A percentile compares a stretch with the other conserved stretches of the same genome.
These are phyloP conservation scores for Penicillium silybi DNA, from an alignment of 495 filamentous ascomycete species.

Conservation along the genomic window DNA sequence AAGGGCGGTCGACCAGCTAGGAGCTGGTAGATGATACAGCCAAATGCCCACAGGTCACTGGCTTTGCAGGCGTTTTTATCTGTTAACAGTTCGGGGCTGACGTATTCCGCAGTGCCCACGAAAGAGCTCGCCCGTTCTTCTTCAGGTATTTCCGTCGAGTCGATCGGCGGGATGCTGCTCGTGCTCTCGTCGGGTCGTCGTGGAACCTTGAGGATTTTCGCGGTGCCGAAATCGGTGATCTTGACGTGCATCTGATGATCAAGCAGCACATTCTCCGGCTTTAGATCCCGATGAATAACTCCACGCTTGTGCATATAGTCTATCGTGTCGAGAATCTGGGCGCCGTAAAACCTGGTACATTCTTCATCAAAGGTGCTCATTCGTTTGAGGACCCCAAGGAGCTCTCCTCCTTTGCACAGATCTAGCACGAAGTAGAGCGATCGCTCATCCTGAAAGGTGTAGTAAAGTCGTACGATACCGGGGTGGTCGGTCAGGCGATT, in stretches of 20 bases:
- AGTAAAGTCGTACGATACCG: conserved; percentile 94
- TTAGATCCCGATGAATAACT: conserved; percentile 95
- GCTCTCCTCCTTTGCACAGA: conserved; percentile 86
- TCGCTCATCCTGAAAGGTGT: conserved; percentile 96
- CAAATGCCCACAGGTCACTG: conserved; percentile 97
- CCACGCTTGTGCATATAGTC: conserved; percentile 97
- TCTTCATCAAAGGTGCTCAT: conserved; percentile 94
- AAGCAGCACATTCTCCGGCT: conserved; percentile 94
- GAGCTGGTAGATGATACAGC: conserved; percentile 98
- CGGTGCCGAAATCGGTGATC: conserved; percentile 98
- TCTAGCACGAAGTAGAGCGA: conserved; percentile 97
- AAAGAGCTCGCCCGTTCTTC: conserved; percentile 84
- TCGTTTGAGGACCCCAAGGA: conserved; percentile 88
- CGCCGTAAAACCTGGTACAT: conserved; percentile 91
- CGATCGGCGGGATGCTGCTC: conserved; percentile 44
- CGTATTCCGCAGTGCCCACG: conserved; percentile 97
- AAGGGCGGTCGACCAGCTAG: conserved; percentile 92
- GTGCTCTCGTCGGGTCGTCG: conserved; percentile 46
- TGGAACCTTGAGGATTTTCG: conserved; percentile 78
- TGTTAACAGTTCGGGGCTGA: conserved; percentile 90
- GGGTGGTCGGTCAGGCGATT: conserved; percentile 96
- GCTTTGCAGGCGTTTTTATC: conserved; percentile 98
- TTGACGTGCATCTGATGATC: conserved; percentile 97
- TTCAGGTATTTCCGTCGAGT: conserved; percentile 55
- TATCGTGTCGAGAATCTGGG: conserved; percentile 93